These are phyloP conservation scores for Vitis hybrid DNA, from an alignment of 177 flowering plant genomes.

Conservation along the genomic window DNA sequence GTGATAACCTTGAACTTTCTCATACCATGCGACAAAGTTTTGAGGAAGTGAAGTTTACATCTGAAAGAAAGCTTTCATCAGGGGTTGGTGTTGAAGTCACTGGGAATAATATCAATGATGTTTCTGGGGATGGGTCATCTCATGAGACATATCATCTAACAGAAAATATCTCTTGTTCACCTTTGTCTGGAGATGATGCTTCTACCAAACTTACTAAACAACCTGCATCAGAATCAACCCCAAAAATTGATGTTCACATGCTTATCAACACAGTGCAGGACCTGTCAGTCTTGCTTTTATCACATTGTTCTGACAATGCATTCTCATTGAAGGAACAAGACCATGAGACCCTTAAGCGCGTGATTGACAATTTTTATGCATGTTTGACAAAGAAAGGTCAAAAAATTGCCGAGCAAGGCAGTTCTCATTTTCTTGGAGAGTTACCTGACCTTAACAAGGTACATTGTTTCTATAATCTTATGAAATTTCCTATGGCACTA, in stretches of 20 bases:
- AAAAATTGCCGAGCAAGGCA: conserved; percentile 3
- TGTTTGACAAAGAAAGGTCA: conserved; percentile 27
- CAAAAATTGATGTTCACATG: conserved; percentile 30
- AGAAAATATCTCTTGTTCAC: conserved; percentile 11
- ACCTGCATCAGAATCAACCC: conserved; percentile 17
- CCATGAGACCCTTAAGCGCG: conserved; percentile 34
- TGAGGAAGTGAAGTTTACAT: conserved; percentile 15
- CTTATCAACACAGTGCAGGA: conserved; percentile 45
- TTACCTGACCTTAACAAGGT: conserved; percentile 30
- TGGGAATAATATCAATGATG: conserved; percentile 19
- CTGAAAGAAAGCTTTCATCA: conserved; percentile 8
- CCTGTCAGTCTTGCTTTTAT: conserved; percentile 62
- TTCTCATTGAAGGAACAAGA: conserved; percentile 39
- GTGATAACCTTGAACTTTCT: conserved; percentile 19
- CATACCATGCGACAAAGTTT: conserved; percentile 7
- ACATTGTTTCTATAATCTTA: conserved; percentile 9
- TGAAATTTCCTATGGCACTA: no score
- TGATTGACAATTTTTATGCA: conserved; percentile 41
- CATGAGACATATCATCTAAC: conserved; percentile 13
- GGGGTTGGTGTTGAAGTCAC: conserved; percentile 12
- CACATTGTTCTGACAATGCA: conserved; percentile 27
- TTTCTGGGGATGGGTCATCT: conserved; percentile 17
- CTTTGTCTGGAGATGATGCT: conserved; percentile 26
- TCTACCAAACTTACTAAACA: conserved; percentile 16
- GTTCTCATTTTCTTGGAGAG: conserved; percentile 19